Evolutionary conservation across 306 rosid genomes (phyloP).

Genomic region (Lathyrus tuberosus): DNA sequence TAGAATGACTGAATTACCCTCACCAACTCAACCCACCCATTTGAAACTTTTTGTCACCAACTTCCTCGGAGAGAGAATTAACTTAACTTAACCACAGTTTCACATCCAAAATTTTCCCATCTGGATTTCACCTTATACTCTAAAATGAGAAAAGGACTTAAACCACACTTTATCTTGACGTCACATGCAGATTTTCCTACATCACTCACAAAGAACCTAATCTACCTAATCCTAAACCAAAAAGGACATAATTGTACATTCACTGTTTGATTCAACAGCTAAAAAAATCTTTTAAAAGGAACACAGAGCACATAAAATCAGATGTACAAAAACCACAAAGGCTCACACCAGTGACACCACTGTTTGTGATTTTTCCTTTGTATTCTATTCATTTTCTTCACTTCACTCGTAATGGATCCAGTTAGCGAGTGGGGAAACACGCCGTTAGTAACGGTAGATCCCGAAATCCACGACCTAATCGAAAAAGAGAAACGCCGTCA

Average conservation of each 20-base stretch:
- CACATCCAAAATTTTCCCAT: background rate
- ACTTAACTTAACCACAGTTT: slow-evolving; percentile 1
- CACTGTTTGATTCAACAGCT: background rate
- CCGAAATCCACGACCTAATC: slow-evolving; percentile 81
- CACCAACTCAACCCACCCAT: slow-evolving; percentile 7
- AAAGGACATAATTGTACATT: slow-evolving; percentile 30
- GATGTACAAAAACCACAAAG: background rate
- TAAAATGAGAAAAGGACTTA: background rate
- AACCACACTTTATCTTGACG: background rate
- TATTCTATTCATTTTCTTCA: no score
- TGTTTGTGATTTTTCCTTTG: no score
- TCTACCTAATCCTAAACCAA: background rate
- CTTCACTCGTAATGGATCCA: slow-evolving; percentile 50
- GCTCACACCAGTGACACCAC: background rate
- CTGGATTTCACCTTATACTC: background rate
- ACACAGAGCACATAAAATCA: background rate
- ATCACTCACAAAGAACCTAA: background rate
- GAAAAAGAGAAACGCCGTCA: slow-evolving; percentile 93
- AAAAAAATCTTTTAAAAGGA: slow-evolving; percentile 3
- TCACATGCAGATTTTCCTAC: background rate
- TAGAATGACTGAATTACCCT: slow-evolving; percentile 1
- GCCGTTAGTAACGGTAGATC: slow-evolving; percentile 60
- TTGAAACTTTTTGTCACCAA: background rate
- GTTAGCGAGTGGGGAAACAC: slow-evolving; percentile 79
- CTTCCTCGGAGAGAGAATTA: background rate